phyloP scores from a whole-genome alignment of 2,329 filamentous ascomycete species.

The Beauveria australis region DNA sequence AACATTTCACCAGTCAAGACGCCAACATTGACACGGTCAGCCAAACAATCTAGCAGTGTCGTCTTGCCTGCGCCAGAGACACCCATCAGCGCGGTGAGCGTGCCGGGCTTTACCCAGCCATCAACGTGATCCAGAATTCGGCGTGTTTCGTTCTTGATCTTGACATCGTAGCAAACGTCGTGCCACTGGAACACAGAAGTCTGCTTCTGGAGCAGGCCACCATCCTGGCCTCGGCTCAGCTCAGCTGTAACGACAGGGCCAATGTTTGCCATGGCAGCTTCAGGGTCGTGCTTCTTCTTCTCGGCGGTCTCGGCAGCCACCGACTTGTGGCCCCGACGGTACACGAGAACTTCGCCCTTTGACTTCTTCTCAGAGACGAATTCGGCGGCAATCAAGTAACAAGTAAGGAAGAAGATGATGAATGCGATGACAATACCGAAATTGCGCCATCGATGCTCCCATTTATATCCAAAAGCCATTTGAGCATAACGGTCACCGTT shows the following conservation, averaged over 20 bases:
- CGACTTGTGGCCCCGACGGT: slow-evolving; percentile 60
- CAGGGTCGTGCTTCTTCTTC: slow-evolving; percentile 54
- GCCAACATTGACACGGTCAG: slow-evolving; percentile 80
- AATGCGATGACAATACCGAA: slow-evolving; percentile 62
- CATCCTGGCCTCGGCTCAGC: slow-evolving; percentile 30
- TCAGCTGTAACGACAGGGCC: slow-evolving; percentile 40
- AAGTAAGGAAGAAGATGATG: slow-evolving; percentile 49
- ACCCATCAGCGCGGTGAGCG: slow-evolving; percentile 83
- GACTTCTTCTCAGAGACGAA: slow-evolving; percentile 59
- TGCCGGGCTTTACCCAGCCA: slow-evolving; percentile 91
- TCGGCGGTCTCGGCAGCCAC: slow-evolving; percentile 49
- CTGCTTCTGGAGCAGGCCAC: slow-evolving; percentile 41
- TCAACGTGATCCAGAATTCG: slow-evolving; percentile 79
- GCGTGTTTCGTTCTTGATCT: slow-evolving; percentile 69
- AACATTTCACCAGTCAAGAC: slow-evolving; percentile 79
- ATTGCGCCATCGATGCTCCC: slow-evolving; percentile 60
- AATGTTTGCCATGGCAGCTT: slow-evolving; percentile 42
- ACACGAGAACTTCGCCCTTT: slow-evolving; percentile 69
- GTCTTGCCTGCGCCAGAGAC: slow-evolving; percentile 93
- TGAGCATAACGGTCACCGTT: slow-evolving; percentile 50
- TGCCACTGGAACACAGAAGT: slow-evolving; percentile 81
- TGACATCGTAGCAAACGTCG: slow-evolving; percentile 67
- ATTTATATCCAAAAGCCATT: slow-evolving; percentile 47
- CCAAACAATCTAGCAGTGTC: slow-evolving; percentile 78
- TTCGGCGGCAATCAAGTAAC: slow-evolving; percentile 59